Evolutionary conservation across 176 grass and related monocot genomes (phyloP).

Genomic region (Urochloa ruziziensis): DNA sequence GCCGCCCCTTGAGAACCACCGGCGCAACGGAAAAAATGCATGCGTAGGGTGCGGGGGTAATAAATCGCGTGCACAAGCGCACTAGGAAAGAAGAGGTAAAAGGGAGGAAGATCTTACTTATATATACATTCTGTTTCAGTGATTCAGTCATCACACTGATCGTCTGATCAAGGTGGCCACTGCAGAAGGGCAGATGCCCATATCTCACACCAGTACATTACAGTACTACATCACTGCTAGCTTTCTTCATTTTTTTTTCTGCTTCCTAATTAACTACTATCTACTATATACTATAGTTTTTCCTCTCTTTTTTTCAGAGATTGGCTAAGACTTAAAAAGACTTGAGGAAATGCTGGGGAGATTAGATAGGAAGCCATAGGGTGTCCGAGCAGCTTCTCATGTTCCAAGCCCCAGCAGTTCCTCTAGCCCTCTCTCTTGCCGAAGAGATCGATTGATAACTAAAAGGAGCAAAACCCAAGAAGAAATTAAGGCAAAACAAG

Average conservation of each 20-base stretch:
- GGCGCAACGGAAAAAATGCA: background rate
- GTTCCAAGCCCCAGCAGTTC: conserved; percentile 45
- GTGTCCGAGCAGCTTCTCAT: conserved; percentile 63
- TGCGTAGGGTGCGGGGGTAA: background rate
- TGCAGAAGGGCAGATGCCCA: background rate
- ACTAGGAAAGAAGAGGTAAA: background rate
- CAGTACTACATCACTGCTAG: background rate
- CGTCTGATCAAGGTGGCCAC: background rate
- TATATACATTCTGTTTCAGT: background rate
- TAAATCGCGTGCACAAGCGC: background rate
- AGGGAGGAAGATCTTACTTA: background rate
- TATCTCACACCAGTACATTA: conserved; percentile 14
- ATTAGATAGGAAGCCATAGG: conserved; percentile 69
- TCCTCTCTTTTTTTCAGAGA: background rate
- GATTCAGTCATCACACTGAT: background rate
- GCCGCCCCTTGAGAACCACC: background rate
- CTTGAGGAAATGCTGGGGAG: conserved; percentile 24
- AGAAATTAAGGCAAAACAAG: background rate
- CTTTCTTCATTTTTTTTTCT: background rate
- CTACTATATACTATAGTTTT: background rate
- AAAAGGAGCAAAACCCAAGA: background rate
- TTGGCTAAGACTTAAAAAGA: background rate
- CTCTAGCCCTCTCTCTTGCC: background rate
- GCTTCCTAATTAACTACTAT: background rate
- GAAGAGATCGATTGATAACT: background rate